Evolutionary conservation across 805 yeast genomes (phyloP).

Genomic region (Saccharomycopsis fodiens): DNA sequence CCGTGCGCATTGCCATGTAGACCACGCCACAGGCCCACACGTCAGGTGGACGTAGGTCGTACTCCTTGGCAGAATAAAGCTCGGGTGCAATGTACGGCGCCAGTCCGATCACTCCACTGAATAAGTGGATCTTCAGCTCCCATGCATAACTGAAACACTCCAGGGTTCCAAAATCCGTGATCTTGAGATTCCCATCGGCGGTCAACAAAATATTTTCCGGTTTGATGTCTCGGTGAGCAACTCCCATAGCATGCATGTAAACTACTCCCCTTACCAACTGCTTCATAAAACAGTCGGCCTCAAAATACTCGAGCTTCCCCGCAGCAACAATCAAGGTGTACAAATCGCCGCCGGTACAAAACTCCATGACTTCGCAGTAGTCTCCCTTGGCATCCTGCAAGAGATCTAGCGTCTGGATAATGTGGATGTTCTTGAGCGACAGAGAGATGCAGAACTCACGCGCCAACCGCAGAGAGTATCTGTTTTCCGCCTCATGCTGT

Average conservation of each 20-base stretch:
- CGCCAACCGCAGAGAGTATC: conserved; percentile 66
- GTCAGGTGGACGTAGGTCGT: conserved; percentile 78
- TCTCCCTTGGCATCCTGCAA: conserved; percentile 77
- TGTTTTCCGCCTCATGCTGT: conserved; percentile 53
- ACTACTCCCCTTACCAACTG: conserved; percentile 77
- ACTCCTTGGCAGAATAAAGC: conserved; percentile 55
- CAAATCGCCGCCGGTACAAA: conserved; percentile 75
- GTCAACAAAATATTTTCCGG: conserved; percentile 79
- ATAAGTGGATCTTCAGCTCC: conserved; percentile 60
- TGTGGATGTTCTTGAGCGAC: conserved; percentile 68
- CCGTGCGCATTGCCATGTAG: conserved; percentile 91
- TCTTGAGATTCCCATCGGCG: conserved; percentile 63
- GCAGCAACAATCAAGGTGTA: conserved; percentile 66
- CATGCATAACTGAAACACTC: conserved; percentile 82
- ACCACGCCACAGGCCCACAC: conserved; percentile 93
- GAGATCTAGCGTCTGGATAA: conserved; percentile 68
- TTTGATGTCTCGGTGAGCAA: conserved; percentile 83
- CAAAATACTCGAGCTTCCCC: conserved; percentile 72
- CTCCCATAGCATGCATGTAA: conserved; percentile 87
- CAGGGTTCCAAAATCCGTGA: conserved; percentile 83
- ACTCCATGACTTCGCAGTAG: conserved; percentile 82
- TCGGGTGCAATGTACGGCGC: conserved; percentile 91
- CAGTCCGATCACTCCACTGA: conserved; percentile 78
- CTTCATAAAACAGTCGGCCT: conserved; percentile 87
- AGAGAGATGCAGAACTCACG: conserved; percentile 80